Percentiles rank a stretch among this genome's conserved stretches.
These are phyloP conservation scores for Sapria himalayana DNA, from an alignment of 345 rosid genomes.

Conservation along the genomic window DNA sequence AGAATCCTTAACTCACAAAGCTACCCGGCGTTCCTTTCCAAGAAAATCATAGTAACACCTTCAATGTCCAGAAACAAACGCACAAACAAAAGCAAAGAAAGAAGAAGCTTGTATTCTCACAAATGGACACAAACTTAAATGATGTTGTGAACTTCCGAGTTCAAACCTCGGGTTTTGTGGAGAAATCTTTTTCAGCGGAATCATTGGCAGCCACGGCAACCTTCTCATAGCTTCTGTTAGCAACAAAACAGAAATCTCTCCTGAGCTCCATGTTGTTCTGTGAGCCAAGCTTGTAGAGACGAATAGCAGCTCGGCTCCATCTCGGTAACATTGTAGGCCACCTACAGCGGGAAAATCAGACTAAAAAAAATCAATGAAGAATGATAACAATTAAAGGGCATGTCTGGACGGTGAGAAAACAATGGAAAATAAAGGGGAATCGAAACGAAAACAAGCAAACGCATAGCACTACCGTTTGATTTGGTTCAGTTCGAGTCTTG, in stretches of 20 bases:
- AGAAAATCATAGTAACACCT: background rate
- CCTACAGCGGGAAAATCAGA: no score
- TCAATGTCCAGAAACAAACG: background rate
- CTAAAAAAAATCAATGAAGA: no score
- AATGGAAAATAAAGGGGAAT: no score
- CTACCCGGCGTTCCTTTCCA: no score
- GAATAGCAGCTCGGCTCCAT: constrained; percentile 24
- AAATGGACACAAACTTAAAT: background rate
- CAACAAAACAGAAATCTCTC: constrained; percentile 9
- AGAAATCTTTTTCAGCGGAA: constrained; percentile 11
- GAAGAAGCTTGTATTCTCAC: background rate
- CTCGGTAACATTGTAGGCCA: constrained; percentile 36
- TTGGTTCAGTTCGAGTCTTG: no score
- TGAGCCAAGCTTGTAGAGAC: constrained; percentile 20
- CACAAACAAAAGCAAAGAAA: background rate
- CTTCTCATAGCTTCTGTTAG: constrained; percentile 22
- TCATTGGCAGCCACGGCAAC: constrained; percentile 15
- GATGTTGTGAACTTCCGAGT: background rate
- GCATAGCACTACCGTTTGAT: no score
- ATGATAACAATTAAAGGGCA: no score
- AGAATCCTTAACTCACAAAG: no score
- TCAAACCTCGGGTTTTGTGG: constrained; percentile 23
- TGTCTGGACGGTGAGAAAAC: no score
- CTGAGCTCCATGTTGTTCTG: constrained; percentile 9
- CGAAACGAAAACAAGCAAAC: no score